Conservation (phyloP, 2,329 filamentous ascomycete genomes). For the Juglanconis juglandina region DNA sequence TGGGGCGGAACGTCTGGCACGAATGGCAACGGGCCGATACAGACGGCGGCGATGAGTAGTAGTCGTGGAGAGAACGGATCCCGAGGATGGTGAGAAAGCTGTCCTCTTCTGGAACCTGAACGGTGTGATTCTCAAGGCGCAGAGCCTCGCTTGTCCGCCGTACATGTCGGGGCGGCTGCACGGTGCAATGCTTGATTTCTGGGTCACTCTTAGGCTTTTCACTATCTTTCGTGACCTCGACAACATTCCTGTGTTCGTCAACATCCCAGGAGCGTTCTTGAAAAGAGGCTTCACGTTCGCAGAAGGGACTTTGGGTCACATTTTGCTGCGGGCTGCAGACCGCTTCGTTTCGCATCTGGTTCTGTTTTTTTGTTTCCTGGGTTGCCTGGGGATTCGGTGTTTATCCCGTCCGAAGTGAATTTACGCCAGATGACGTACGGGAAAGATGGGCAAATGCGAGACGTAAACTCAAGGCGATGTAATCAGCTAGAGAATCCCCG, state of each 20-base stretch:
- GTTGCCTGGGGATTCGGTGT: constrained; percentile 12
- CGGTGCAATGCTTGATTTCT: constrained; percentile 22
- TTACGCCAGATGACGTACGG: constrained; percentile 5
- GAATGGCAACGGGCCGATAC: constrained; percentile 42
- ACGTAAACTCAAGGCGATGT: background rate
- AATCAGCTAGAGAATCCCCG: background rate
- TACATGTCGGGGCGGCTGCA: constrained; percentile 19
- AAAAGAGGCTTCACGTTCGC: constrained; percentile 20
- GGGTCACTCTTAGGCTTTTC: constrained; percentile 29
- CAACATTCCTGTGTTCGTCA: constrained; percentile 29
- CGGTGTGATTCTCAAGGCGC: constrained; percentile 32
- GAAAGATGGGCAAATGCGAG: background rate
- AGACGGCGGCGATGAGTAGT: constrained; percentile 30
- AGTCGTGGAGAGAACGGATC: constrained; percentile 45
- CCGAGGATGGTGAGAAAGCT: constrained; percentile 41
- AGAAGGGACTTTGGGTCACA: constrained; percentile 16
- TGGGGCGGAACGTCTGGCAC: constrained; percentile 37
- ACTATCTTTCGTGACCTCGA: constrained; percentile 28
- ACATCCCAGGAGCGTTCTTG: constrained; percentile 25
- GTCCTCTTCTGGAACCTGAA: constrained; percentile 51
- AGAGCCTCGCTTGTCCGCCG: constrained; percentile 2
- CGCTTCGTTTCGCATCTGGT: constrained; percentile 5
- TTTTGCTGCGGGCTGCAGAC: constrained; percentile 6
- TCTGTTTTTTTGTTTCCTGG: background rate
- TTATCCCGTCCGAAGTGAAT: constrained; percentile 12